phyloP scores from a whole-genome alignment of 169 alveolate genomes.

The Eimeria praecox region DNA sequence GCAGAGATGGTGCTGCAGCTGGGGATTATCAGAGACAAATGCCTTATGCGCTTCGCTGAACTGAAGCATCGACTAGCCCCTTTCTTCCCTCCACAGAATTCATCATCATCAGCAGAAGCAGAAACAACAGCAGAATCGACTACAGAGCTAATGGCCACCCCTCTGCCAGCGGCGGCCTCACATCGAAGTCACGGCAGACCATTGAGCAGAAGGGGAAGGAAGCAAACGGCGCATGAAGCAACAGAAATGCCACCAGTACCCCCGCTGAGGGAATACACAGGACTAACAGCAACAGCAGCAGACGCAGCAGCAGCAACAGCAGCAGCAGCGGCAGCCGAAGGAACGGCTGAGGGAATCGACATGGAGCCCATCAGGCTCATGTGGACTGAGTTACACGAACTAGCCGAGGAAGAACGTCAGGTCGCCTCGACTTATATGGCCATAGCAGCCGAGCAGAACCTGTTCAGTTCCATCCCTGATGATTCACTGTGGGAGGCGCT shows the following conservation, averaged over 20 bases:
- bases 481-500: slow-evolving; percentile 54
- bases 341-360: slow-evolving; percentile 37
- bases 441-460: slow-evolving; percentile 29
- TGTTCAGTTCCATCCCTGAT: slow-evolving; percentile 36
- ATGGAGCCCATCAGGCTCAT: slow-evolving; percentile 11
- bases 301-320: slow-evolving; percentile 61
- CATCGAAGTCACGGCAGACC: not conserved
- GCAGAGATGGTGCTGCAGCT: slow-evolving; percentile 48
- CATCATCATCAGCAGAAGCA: not conserved
- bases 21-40: slow-evolving; percentile 12
- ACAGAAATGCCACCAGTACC: not conserved
- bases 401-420: slow-evolving; percentile 55
- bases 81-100: not conserved
- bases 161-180: not conserved
- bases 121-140: not conserved
- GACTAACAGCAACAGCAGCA: slow-evolving; percentile 24
- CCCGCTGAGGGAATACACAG: slow-evolving; percentile 37
- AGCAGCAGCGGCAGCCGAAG: slow-evolving; percentile 68
- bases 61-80: slow-evolving; percentile 36
- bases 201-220: not conserved
- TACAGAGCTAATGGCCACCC: not conserved
- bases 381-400: slow-evolving; percentile 60
- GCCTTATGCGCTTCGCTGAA: not conserved
- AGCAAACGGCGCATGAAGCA: not conserved
- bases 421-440: slow-evolving; percentile 34